A percentile compares a stretch with the other conserved stretches of the same genome.
phyloP scores from a whole-genome alignment of 176 grass and related monocot species.

The Canna indica region DNA sequence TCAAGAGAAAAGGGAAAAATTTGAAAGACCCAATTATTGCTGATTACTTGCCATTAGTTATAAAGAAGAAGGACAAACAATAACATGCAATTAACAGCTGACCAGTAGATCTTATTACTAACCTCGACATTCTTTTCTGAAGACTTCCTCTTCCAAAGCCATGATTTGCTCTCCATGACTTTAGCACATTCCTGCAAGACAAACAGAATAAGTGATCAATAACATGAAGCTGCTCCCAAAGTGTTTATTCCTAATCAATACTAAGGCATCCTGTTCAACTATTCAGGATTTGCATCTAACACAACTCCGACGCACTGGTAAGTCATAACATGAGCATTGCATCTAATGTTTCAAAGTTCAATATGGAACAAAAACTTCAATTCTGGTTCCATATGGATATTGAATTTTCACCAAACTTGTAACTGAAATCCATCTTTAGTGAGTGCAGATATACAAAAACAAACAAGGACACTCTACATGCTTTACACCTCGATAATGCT shows the following conservation, averaged over 20 bases:
- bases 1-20: neutral
- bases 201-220: neutral
- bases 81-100: conserved; percentile 23
- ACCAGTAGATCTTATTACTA: conserved; percentile 25
- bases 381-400: neutral
- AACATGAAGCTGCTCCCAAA: neutral
- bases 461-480: no score
- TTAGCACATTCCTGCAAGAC: conserved; percentile 1
- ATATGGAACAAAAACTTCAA: neutral
- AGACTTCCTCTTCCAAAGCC: conserved; percentile 85
- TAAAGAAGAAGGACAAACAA: neutral
- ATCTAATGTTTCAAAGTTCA: neutral
- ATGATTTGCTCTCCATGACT: conserved; percentile 82
- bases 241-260: neutral
- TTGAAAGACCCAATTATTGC: neutral
- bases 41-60: neutral
- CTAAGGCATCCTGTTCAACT: neutral
- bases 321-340: neutral
- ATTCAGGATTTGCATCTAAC: neutral
- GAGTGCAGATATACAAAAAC: neutral
- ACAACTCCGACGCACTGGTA: no score
- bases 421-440: neutral
- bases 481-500: no score
- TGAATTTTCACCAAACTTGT: neutral
- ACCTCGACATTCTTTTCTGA: conserved; percentile 36